A percentile compares a stretch with the other conserved stretches of the same genome.
phyloP scores from a whole-genome alignment of 805 yeast genomes.

The Wickerhamiella bombiphila region DNA sequence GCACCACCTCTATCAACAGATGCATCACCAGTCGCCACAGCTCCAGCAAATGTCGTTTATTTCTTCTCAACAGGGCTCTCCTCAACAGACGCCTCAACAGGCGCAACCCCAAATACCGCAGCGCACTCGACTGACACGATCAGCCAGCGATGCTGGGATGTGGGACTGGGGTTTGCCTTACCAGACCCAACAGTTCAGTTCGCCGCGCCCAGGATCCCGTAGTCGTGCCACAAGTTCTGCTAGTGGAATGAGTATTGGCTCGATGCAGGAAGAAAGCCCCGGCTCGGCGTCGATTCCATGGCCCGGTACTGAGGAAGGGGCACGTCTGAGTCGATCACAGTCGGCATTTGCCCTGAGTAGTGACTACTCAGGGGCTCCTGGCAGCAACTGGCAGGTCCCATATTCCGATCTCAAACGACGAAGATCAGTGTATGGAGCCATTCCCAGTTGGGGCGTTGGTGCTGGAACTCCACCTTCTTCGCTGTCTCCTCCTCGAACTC shows the following conservation, averaged over 20 bases:
- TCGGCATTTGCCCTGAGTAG: not conserved
- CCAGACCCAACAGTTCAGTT: not conserved
- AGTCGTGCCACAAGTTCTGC: no score
- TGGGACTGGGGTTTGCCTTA: no score
- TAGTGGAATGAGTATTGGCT: no score
- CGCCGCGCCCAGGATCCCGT: no score
- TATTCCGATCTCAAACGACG: constrained; percentile 10
- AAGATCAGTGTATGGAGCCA: constrained; percentile 10
- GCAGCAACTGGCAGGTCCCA: not conserved
- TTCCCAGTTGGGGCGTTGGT: constrained; percentile 7
- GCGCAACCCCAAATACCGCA: not conserved
- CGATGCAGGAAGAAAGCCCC: no score
- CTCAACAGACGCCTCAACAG: constrained; percentile 2
- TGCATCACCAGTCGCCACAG: constrained; percentile 2
- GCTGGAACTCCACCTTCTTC: not conserved
- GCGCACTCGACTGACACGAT: not conserved
- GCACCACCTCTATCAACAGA: constrained; percentile 14
- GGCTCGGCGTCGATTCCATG: no score
- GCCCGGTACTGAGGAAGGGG: no score
- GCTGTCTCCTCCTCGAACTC: constrained; percentile 1
- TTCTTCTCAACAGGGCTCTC: constrained; percentile 2
- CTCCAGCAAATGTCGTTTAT: constrained; percentile 9
- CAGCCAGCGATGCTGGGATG: no score
- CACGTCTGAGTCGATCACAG: no score
- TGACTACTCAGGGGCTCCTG: no score